These are phyloP conservation scores for Graphium sp. DNA, from an alignment of 2,329 filamentous ascomycete genomes.

Conservation along the genomic window DNA sequence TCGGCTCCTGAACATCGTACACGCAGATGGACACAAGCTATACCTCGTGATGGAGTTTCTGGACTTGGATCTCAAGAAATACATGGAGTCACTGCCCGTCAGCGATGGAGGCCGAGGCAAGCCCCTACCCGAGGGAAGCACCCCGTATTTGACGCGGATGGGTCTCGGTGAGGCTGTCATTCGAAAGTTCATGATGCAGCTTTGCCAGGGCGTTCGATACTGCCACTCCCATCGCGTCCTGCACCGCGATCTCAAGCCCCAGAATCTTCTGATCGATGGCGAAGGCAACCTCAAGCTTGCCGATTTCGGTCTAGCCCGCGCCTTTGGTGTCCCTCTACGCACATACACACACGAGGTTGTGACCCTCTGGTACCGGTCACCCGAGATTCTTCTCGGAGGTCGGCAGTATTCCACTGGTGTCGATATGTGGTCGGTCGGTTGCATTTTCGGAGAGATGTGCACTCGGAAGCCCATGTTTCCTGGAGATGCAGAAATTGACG, in stretches of 20 bases:
- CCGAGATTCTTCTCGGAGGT: constrained; percentile 79
- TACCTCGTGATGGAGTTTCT: constrained; percentile 90
- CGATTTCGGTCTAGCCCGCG: constrained; percentile 77
- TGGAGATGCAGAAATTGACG: constrained; percentile 54
- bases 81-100: constrained; percentile 82
- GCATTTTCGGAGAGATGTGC: constrained; percentile 95
- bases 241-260: constrained; percentile 78
- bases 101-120: constrained; percentile 74
- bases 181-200: constrained; percentile 84
- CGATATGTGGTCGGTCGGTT: constrained; percentile 91
- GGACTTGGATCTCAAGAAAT: constrained; percentile 85
- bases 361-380: constrained; percentile 82
- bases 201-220: constrained; percentile 71
- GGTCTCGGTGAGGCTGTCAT: constrained; percentile 68
- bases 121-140: constrained; percentile 63
- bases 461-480: constrained; percentile 86
- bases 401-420: constrained; percentile 88
- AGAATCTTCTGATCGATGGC: constrained; percentile 74
- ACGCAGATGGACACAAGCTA: constrained; percentile 86
- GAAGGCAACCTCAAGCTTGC: constrained; percentile 82
- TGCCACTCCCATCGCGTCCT: constrained; percentile 80
- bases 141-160: constrained; percentile 43
- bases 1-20: constrained; percentile 76
- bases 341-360: constrained; percentile 95
- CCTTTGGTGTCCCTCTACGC: constrained; percentile 77